These are phyloP conservation scores for Incumbomyces lentus DNA, from an alignment of 2,329 filamentous ascomycete species.

Conservation along the genomic window DNA sequence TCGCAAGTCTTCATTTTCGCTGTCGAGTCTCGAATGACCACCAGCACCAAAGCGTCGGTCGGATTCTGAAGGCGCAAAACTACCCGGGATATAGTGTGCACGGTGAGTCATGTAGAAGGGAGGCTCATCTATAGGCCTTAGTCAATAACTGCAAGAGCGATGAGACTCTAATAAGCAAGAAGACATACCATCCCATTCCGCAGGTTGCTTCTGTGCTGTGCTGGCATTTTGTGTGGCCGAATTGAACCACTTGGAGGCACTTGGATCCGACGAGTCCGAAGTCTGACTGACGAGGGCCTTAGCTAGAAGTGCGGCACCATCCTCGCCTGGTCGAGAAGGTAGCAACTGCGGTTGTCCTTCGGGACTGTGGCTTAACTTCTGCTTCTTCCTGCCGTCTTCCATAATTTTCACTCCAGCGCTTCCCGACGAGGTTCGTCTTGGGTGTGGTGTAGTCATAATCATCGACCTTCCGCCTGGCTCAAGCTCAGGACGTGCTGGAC, in stretches of 20 bases:
- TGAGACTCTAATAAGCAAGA: background rate
- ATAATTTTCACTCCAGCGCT: background rate
- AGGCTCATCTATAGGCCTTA: conserved; percentile 25
- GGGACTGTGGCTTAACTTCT: conserved; percentile 5
- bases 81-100: conserved; percentile 11
- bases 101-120: conserved; percentile 27
- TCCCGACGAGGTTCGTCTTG: background rate
- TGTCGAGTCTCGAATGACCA: conserved; percentile 30
- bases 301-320: background rate
- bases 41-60: conserved; percentile 19
- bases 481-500: background rate
- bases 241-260: conserved; percentile 19
- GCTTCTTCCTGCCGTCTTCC: conserved; percentile 4
- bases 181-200: conserved; percentile 5
- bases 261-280: conserved; percentile 15
- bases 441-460: background rate
- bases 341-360: background rate
- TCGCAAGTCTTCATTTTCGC: conserved; percentile 63
- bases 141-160: background rate
- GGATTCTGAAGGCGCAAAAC: conserved; percentile 14
- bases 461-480: background rate
- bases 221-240: conserved; percentile 15
- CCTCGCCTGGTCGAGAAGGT: background rate
- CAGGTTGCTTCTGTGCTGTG: background rate
- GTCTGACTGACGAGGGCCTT: background rate